These are phyloP conservation scores for Xylariaceae sp. DNA, from an alignment of 2,329 filamentous ascomycete genomes.

Conservation along the genomic window DNA sequence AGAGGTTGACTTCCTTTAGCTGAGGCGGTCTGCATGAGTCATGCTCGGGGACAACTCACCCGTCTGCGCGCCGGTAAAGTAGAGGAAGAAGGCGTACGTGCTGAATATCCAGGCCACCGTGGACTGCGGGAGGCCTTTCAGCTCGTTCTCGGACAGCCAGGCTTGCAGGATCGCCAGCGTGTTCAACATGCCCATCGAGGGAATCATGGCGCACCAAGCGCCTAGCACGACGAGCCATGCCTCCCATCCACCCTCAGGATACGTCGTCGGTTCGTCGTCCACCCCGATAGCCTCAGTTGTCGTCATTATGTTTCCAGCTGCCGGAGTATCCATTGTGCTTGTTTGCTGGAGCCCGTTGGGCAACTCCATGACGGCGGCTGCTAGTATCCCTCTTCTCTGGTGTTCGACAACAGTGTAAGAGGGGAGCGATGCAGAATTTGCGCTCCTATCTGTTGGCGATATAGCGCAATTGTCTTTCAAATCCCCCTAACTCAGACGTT, in stretches of 20 bases:
- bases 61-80: slow-evolving; percentile 16
- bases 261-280: slow-evolving; percentile 10
- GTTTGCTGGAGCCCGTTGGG: background rate
- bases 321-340: background rate
- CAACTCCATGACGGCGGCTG: background rate
- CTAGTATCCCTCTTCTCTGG: background rate
- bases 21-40: background rate
- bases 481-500: background rate
- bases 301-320: background rate
- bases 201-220: slow-evolving; percentile 18
- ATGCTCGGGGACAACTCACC: slow-evolving; percentile 2
- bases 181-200: slow-evolving; percentile 15
- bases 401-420: background rate
- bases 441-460: background rate
- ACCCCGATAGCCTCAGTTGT: background rate
- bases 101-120: slow-evolving; percentile 16
- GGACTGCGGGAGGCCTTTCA: slow-evolving; percentile 9
- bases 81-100: slow-evolving; percentile 19
- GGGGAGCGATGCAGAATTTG: background rate
- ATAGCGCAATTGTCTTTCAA: background rate
- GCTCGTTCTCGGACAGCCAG: slow-evolving; percentile 15
- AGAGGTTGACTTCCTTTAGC: background rate
- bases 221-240: slow-evolving; percentile 17
- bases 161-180: slow-evolving; percentile 17
- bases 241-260: slow-evolving; percentile 14